Conservation (phyloP, 2,329 filamentous ascomycete species). For the Chrysoporthe deuterocubensis region DNA sequence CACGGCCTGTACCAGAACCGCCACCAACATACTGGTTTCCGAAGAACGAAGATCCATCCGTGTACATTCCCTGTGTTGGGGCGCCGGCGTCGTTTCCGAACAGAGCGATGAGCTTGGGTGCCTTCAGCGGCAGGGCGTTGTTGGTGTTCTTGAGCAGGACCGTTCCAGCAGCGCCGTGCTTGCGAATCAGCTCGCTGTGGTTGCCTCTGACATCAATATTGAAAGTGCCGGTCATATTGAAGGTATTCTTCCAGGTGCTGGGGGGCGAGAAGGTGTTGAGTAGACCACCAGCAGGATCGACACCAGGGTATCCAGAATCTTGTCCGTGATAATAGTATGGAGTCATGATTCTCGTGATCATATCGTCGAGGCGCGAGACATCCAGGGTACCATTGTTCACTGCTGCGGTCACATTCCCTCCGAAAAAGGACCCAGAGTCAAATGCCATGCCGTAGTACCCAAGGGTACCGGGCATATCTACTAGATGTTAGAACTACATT, state of each 20-base stretch:
- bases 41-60: slow-evolving; percentile 65
- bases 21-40: slow-evolving; percentile 63
- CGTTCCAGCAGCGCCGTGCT: slow-evolving; percentile 60
- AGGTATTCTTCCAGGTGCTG: slow-evolving; percentile 48
- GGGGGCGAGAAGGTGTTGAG: slow-evolving; percentile 55
- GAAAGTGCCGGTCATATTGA: slow-evolving; percentile 44
- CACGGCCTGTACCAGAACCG: slow-evolving; percentile 58
- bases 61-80: slow-evolving; percentile 67
- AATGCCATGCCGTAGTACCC: slow-evolving; percentile 38
- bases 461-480: slow-evolving; percentile 52
- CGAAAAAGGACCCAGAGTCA: slow-evolving; percentile 47
- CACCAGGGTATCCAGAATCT: slow-evolving; percentile 48
- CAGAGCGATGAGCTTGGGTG: slow-evolving; percentile 60
- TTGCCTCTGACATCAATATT: slow-evolving; percentile 58
- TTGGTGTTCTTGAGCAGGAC: slow-evolving; percentile 75
- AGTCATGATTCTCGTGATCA: slow-evolving; percentile 58
- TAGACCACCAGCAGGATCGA: slow-evolving; percentile 50
- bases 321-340: slow-evolving; percentile 56
- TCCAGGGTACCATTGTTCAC: slow-evolving; percentile 53
- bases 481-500: neutral
- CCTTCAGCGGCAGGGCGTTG: slow-evolving; percentile 62
- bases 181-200: slow-evolving; percentile 58
- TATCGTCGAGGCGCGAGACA: slow-evolving; percentile 48
- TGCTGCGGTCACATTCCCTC: slow-evolving; percentile 48
- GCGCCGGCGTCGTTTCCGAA: slow-evolving; percentile 67